A percentile compares a stretch with the other conserved stretches of the same genome.
Conservation (phyloP, 352 stramenopile species). For the Phytophthora macrochlamydospora region DNA sequence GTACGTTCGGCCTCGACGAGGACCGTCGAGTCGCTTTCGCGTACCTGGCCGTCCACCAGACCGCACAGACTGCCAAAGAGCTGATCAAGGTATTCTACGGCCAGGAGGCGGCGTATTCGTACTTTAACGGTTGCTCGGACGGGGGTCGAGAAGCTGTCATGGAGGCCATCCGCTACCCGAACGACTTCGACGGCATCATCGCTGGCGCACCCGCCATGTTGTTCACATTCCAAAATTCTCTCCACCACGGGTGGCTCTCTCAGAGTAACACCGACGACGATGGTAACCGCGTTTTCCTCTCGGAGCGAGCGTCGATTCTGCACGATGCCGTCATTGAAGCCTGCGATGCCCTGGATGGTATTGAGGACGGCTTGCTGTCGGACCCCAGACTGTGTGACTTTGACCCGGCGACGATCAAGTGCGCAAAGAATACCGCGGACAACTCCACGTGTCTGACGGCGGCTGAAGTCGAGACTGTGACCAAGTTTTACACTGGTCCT, state of each 20-base stretch:
- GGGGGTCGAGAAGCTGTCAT: conserved; percentile 48
- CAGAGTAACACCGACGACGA: conserved; percentile 37
- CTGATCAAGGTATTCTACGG: conserved; percentile 48
- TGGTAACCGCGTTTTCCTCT: conserved; percentile 30
- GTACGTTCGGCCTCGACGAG: conserved; percentile 39
- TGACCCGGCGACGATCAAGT: conserved; percentile 36
- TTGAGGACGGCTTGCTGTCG: conserved; percentile 43
- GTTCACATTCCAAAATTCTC: conserved; percentile 49
- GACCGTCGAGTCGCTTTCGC: conserved; percentile 38
- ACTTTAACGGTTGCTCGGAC: conserved; percentile 54
- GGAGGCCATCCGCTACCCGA: conserved; percentile 43
- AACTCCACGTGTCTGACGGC: conserved; percentile 45
- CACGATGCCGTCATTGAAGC: conserved; percentile 42
- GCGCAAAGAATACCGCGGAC: conserved; percentile 23
- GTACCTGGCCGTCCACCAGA: conserved; percentile 46
- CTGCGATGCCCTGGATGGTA: conserved; percentile 41
- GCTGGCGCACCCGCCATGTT: conserved; percentile 43
- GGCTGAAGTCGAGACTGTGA: conserved; percentile 32
- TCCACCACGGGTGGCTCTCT: conserved; percentile 48
- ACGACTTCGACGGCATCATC: conserved; percentile 50
- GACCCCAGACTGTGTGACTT: conserved; percentile 45
- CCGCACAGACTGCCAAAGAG: conserved; percentile 38
- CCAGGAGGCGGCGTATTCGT: conserved; percentile 40
- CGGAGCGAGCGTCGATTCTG: conserved; percentile 34
- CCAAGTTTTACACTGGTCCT: conserved; percentile 49